phyloP scores from a whole-genome alignment of 352 stramenopile species.

The Peronospora belbahrii region DNA sequence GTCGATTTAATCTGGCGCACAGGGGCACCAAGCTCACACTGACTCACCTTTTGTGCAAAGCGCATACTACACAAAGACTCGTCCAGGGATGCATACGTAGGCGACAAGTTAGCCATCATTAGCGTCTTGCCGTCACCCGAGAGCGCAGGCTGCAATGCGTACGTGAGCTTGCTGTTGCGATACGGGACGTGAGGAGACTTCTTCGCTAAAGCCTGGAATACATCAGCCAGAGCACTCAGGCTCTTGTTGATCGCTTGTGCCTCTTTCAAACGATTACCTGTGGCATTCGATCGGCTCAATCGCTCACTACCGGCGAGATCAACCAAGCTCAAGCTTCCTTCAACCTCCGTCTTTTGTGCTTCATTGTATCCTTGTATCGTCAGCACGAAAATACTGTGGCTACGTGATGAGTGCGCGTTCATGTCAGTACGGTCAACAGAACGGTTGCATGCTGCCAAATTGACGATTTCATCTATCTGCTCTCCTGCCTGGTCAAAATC shows the following conservation, averaged over 20 bases:
- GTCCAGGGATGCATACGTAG: conserved; percentile 89
- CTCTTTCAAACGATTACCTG: conserved; percentile 92
- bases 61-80: conserved; percentile 98
- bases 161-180: conserved; percentile 98
- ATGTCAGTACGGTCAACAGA: conserved; percentile 96
- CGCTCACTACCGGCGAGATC: conserved; percentile 94
- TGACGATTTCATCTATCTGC: conserved; percentile 83
- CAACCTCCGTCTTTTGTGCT: conserved; percentile 85
- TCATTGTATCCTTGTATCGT: conserved; percentile 85
- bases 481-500: conserved; percentile 80
- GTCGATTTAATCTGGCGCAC: conserved; percentile 79
- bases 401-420: conserved; percentile 97
- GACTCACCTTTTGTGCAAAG: conserved; percentile 95
- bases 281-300: conserved; percentile 88
- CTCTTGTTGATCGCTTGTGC: conserved; percentile 99
- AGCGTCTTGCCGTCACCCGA: conserved; percentile 98
- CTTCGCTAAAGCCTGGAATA: conserved; percentile 97
- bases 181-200: conserved; percentile 95
- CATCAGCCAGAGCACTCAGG: conserved; percentile 95
- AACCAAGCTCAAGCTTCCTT: conserved; percentile 91
- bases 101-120: conserved; percentile 99
- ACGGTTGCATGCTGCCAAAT: conserved; percentile 88
- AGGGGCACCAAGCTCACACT: conserved; percentile 94
- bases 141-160: conserved; percentile 97
- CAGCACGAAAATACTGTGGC: conserved; percentile 97